phyloP scores from a whole-genome alignment of 768 basidiomycete genomes.

The Terana coerulea region DNA sequence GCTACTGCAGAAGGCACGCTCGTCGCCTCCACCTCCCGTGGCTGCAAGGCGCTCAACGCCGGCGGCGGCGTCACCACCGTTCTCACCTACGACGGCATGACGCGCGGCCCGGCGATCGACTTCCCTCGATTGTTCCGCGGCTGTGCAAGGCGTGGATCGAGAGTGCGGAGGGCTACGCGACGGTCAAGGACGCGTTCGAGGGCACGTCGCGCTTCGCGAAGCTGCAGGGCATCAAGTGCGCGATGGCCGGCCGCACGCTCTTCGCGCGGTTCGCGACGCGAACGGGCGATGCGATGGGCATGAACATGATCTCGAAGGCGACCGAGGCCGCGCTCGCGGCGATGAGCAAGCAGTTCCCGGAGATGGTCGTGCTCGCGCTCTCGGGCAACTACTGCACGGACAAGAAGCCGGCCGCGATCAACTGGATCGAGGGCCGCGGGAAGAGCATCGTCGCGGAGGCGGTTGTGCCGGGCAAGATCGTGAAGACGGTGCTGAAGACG shows the following conservation, averaged over 20 bases:
- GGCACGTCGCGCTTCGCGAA: conserved; percentile 91
- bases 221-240: conserved; percentile 80
- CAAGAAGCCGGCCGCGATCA: conserved; percentile 99
- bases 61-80: conserved; percentile 96
- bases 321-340: conserved; percentile 91
- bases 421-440: conserved; percentile 99
- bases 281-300: conserved; percentile 99
- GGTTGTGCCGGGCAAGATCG: conserved; percentile 82
- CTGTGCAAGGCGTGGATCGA: conserved; percentile 88
- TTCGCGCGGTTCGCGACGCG: conserved; percentile 92
- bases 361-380: conserved; percentile 87
- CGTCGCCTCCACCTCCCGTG: conserved; percentile 95
- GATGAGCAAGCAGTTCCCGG: conserved; percentile 76
- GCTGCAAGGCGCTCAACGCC: conserved; percentile 96
- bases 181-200: conserved; percentile 85
- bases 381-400: conserved; percentile 99
- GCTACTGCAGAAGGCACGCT: conserved; percentile 99
- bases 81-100: conserved; percentile 91
- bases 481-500: conserved; percentile 91
- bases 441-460: conserved; percentile 98
- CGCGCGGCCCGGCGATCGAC: conserved; percentile 96
- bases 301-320: conserved; percentile 99
- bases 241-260: conserved; percentile 88
- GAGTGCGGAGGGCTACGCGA: conserved; percentile 70
- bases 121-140: conserved; percentile 83